Base-by-base conservation (phyloP, 1,284 basidiomycete species). In the Pisolithus thermaeus region DNA sequence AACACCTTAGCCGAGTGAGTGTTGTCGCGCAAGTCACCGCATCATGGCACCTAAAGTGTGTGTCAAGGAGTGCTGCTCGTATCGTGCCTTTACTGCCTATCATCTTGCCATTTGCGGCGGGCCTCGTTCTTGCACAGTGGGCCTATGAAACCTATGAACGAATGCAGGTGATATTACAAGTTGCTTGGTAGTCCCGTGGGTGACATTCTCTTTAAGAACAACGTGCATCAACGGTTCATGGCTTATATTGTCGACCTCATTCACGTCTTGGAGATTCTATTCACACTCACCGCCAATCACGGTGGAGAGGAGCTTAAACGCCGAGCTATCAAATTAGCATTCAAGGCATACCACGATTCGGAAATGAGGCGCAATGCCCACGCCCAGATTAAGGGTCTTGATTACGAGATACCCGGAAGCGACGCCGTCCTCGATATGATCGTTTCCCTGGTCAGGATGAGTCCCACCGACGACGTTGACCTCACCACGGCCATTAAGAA, bases 111-210 rank as follows among this genome's bases (percentile, higher is more conserved):
- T 42, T 42, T 22, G 2, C 7, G 8, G 22, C 40, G 12, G 37
- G 50, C 12, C 16, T 60, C n/a, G 60, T 59, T 7, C 36, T 62
- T 7, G 62, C 56, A 7, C 54, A 52, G 25, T 68, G 66, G 66
- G 56, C 57, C 1, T 56, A 57, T 35, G 54, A 60, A 14, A 54
- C 61, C 3, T 68, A 68, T 50, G 52, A 59, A 20, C 52, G 56
- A 50, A 52, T 60, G 66, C 67, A 36, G 4, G 54, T 56, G 16
- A 40, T 20, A 8, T 22, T 18, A 20, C 6, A 22, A 12, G 7
- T 32, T 32, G 16, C 22, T 12, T 32, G n/a, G 8, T 46, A 8
- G 16, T 22, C 28, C 20, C 20, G 9, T 3, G 8, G 9, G 16
- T 36, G 14, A 14, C 14, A 4, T 23, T 35, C n/a, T 32, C 38